Evolutionary conservation across 768 basidiomycete species (phyloP).

Genomic region (Agaricus subrufescens): DNA sequence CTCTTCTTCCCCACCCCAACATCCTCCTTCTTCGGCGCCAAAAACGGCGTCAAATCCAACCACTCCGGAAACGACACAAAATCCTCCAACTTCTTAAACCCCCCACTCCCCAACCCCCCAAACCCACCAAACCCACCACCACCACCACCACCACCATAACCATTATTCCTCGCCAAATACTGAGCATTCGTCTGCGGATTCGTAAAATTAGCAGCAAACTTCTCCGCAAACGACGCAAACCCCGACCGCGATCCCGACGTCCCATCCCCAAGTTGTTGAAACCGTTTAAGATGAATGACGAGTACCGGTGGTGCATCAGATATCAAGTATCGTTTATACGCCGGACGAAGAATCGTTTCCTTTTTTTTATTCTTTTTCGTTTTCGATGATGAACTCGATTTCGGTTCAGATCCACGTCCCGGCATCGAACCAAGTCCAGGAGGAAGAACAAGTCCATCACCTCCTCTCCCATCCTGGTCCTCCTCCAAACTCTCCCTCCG

Average conservation of each 20-base stretch:
- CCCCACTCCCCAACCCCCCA: constrained; percentile 29
- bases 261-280: constrained; percentile 64
- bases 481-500: not conserved
- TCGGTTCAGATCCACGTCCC: not conserved
- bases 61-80: constrained; percentile 86
- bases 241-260: constrained; percentile 49
- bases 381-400: constrained; percentile 19
- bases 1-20: constrained; percentile 38
- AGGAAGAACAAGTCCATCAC: not conserved
- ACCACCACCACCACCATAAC: constrained; percentile 5
- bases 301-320: constrained; percentile 80
- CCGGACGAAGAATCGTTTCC: constrained; percentile 74
- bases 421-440: not conserved
- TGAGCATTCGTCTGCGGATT: not conserved
- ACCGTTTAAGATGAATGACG: constrained; percentile 91
- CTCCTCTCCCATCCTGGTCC: not conserved
- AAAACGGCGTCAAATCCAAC: constrained; percentile 80
- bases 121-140: constrained; percentile 3
- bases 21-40: constrained; percentile 77
- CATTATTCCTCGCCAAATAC: not conserved
- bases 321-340: constrained; percentile 95
- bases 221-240: constrained; percentile 1
- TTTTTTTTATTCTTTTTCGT: constrained; percentile 46
- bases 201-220: not conserved
- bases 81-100: constrained; percentile 89